These are phyloP conservation scores for Ricinus communis DNA, from an alignment of 345 rosid genomes.

Conservation along the genomic window DNA sequence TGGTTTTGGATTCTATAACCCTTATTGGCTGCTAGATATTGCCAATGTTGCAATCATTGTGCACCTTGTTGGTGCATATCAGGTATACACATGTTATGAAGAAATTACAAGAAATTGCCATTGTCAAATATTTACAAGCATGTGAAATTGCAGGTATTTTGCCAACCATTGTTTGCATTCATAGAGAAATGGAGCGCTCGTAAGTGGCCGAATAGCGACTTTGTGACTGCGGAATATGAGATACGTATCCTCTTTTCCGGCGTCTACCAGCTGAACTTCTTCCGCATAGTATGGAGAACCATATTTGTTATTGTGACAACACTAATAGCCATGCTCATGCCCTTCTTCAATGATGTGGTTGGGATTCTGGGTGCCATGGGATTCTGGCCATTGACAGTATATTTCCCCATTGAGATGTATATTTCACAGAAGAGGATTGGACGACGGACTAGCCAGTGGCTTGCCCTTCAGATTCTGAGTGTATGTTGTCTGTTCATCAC, in stretches of 20 bases:
- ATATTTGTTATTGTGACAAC: slow-evolving; percentile 45
- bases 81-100: background rate
- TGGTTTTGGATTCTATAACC: slow-evolving; percentile 77
- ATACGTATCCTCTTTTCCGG: slow-evolving; percentile 43
- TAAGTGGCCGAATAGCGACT: slow-evolving; percentile 44
- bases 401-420: slow-evolving; percentile 54
- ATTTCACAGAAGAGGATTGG: slow-evolving; percentile 41
- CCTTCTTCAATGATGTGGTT: slow-evolving; percentile 53
- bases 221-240: slow-evolving; percentile 43
- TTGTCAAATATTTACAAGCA: too few relatives aligned
- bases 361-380: slow-evolving; percentile 58
- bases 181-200: slow-evolving; percentile 51
- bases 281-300: slow-evolving; percentile 54
- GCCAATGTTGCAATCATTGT: slow-evolving; percentile 46
- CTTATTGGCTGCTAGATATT: slow-evolving; percentile 55
- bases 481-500: slow-evolving; percentile 37
- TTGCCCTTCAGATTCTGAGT: slow-evolving; percentile 46
- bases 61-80: slow-evolving; percentile 51
- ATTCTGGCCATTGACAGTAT: slow-evolving; percentile 59
- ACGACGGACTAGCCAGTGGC: slow-evolving; percentile 39
- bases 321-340: slow-evolving; percentile 54
- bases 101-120: too few relatives aligned
- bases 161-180: slow-evolving; percentile 67
- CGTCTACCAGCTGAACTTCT: slow-evolving; percentile 47
- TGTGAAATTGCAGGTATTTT: slow-evolving; percentile 34